A percentile compares a stretch with the other conserved stretches of the same genome.
Conservation (phyloP, 2,329 filamentous ascomycete genomes). For the Aspergillus jensenii region DNA sequence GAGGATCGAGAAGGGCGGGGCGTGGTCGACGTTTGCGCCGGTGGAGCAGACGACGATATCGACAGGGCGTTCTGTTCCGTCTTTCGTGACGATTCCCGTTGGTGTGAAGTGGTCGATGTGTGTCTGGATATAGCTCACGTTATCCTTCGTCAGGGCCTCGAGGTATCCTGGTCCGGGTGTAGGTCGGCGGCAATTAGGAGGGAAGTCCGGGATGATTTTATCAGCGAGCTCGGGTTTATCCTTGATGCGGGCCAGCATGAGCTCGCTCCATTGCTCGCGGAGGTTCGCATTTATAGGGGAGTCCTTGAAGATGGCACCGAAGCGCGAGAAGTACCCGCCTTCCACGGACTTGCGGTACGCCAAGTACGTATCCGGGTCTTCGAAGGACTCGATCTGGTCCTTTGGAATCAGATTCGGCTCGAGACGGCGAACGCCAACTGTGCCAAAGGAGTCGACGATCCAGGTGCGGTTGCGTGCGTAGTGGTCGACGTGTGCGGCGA, state of each 20-base stretch:
- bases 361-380: conserved; percentile 62
- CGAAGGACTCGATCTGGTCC: conserved; percentile 58
- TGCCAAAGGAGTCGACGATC: conserved; percentile 65
- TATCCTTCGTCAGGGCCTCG: conserved; percentile 61
- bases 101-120: conserved; percentile 59
- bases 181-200: conserved; percentile 63
- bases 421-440: conserved; percentile 51
- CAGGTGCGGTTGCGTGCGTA: conserved; percentile 67
- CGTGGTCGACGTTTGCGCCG: conserved; percentile 61
- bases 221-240: conserved; percentile 58
- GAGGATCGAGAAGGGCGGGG: conserved; percentile 61
- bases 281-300: conserved; percentile 51
- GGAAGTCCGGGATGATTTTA: conserved; percentile 61
- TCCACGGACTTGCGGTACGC: conserved; percentile 59
- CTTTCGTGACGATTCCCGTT: conserved; percentile 60
- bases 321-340: conserved; percentile 62
- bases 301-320: conserved; percentile 55
- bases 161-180: conserved; percentile 69
- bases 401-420: conserved; percentile 56
- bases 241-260: conserved; percentile 56
- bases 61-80: conserved; percentile 58
- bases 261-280: conserved; percentile 48
- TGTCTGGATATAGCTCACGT: conserved; percentile 61
- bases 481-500: conserved; percentile 56
- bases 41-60: conserved; percentile 70